phyloP scores from a whole-genome alignment of 495 filamentous ascomycete genomes.

The Entonaema liquescens region DNA sequence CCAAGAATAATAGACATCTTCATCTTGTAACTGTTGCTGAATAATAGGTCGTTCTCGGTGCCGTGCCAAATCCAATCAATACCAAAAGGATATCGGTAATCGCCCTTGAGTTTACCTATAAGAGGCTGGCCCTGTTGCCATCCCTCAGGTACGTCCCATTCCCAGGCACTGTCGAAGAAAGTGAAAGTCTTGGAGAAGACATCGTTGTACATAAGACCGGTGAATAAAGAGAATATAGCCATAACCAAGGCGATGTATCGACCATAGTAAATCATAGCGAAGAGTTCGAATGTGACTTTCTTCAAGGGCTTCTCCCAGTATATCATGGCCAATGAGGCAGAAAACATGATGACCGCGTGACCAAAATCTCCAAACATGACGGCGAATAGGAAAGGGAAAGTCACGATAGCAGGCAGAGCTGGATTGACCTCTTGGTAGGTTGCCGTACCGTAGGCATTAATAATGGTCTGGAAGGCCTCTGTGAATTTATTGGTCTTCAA shows the following conservation, averaged over 20 bases:
- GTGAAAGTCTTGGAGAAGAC: constrained; percentile 92
- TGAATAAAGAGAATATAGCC: constrained; percentile 96
- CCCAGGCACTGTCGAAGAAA: constrained; percentile 88
- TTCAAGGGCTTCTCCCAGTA: constrained; percentile 91
- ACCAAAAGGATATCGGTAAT: constrained; percentile 92
- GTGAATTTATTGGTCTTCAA: constrained; percentile 98
- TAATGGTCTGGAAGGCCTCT: constrained; percentile 97
- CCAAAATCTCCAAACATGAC: constrained; percentile 99
- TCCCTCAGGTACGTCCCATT: constrained; percentile 72
- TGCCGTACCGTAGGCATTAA: constrained; percentile 96
- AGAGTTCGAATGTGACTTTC: constrained; percentile 91
- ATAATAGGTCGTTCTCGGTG: constrained; percentile 90
- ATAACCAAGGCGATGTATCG: constrained; percentile 99
- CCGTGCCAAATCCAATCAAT: constrained; percentile 98
- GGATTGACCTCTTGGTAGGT: constrained; percentile 99
- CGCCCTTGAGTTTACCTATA: constrained; percentile 67
- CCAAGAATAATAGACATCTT: constrained; percentile 97
- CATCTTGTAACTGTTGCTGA: constrained; percentile 99
- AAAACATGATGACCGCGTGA: constrained; percentile 86
- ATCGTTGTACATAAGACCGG: constrained; percentile 97
- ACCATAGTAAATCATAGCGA: constrained; percentile 98
- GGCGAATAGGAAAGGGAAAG: constrained; percentile 97
- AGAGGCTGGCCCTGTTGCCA: constrained; percentile 68
- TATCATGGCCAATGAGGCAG: constrained; percentile 87
- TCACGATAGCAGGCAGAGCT: constrained; percentile 91